Conservation (phyloP, 495 filamentous ascomycete species). For the Xylaria venustula region DNA sequence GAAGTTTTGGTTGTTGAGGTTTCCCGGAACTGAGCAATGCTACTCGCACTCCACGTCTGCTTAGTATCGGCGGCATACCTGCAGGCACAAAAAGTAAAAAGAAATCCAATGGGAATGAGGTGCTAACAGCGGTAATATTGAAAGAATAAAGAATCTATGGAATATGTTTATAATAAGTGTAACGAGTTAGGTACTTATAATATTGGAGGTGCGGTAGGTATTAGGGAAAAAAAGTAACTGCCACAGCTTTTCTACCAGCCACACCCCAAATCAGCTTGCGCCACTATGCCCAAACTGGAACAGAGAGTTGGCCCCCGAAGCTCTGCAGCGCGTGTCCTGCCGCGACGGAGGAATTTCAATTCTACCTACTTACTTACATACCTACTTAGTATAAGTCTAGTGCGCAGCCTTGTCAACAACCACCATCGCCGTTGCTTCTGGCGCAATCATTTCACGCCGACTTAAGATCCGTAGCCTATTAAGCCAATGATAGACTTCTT, state of each 20-base stretch:
- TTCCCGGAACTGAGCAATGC: not conserved
- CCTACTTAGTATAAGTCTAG: not conserved
- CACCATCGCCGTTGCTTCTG: not conserved
- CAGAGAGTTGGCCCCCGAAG: constrained; percentile 14
- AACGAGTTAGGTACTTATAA: too few relatives aligned
- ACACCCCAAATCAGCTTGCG: not conserved
- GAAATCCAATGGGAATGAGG: too few relatives aligned
- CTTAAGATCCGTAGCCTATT: too few relatives aligned
- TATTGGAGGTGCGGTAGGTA: too few relatives aligned
- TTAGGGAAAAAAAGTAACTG: too few relatives aligned
- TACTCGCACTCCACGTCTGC: not conserved
- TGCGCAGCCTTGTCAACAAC: constrained; percentile 8
- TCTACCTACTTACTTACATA: too few relatives aligned
- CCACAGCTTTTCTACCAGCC: constrained; percentile 5
- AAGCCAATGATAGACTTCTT: too few relatives aligned
- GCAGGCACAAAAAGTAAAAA: too few relatives aligned
- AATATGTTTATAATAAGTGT: too few relatives aligned
- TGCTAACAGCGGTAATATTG: too few relatives aligned
- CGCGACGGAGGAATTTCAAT: constrained; percentile 24
- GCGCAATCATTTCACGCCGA: not conserved
- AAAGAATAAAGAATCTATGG: too few relatives aligned
- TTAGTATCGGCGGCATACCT: too few relatives aligned
- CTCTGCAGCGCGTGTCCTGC: constrained; percentile 21
- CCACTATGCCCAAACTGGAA: constrained; percentile 10
- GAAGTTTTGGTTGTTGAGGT: not conserved